Percentiles rank a stretch among this genome's conserved stretches.
Evolutionary conservation across 2,329 filamentous ascomycete genomes (phyloP).

Genomic region (Penicillium sp.): DNA sequence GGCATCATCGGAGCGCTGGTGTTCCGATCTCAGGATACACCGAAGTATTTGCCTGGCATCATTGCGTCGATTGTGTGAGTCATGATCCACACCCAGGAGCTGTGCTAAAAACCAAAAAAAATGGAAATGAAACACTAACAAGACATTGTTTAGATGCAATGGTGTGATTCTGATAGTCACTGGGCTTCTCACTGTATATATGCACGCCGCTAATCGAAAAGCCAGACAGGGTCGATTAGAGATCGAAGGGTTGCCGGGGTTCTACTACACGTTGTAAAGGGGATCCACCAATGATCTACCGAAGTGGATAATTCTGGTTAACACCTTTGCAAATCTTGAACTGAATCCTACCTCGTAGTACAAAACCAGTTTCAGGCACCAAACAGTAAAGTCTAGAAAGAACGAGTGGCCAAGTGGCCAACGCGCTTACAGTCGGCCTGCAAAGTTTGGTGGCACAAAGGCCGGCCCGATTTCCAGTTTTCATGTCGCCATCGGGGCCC

Average conservation of each 20-base stretch:
- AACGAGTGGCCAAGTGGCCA: neutral
- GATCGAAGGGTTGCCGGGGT: constrained; percentile 5
- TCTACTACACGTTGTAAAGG: constrained; percentile 15
- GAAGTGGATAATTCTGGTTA: neutral
- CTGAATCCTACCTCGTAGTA: neutral
- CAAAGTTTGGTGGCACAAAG: neutral
- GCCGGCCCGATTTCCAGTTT: neutral
- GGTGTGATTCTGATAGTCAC: constrained; percentile 6
- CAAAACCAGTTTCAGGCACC: neutral
- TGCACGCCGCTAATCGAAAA: constrained; percentile 5
- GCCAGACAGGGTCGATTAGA: neutral
- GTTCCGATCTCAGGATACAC: constrained; percentile 12
- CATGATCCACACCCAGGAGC: neutral
- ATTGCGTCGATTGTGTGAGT: constrained; percentile 3
- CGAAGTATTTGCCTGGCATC: constrained; percentile 3
- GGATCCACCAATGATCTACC: neutral
- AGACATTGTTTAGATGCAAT: constrained; percentile 1
- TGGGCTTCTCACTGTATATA: constrained; percentile 3
- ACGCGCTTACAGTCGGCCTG: constrained; percentile 2
- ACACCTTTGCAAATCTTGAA: neutral
- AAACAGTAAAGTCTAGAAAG: neutral
- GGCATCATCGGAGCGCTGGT: constrained; percentile 12
- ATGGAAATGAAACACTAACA: too few relatives aligned
- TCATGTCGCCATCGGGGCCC: constrained; percentile 5
- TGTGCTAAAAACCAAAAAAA: too few relatives aligned